These are phyloP conservation scores for Cinchona pubescens DNA, from an alignment of 257 asterid genomes.

Conservation along the genomic window DNA sequence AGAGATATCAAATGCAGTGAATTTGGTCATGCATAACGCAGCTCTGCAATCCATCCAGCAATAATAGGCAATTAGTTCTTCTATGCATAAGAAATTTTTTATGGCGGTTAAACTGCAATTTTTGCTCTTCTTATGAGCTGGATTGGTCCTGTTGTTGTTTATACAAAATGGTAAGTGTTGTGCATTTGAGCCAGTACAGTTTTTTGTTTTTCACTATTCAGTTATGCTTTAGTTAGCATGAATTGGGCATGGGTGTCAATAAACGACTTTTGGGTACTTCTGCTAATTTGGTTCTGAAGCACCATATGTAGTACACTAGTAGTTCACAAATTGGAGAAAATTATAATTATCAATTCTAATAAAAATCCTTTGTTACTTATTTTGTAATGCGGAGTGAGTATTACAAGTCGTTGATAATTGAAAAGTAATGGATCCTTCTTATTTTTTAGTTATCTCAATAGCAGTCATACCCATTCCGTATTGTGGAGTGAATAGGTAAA, in stretches of 20 bases:
- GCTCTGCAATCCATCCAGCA: not conserved
- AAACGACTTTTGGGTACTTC: not conserved
- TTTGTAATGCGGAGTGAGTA: too few relatives aligned
- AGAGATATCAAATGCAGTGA: not conserved
- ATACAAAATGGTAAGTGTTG: not conserved
- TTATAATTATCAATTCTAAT: too few relatives aligned
- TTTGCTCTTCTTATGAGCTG: not conserved
- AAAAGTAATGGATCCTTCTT: too few relatives aligned
- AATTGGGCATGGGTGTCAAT: not conserved
- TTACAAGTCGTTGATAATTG: too few relatives aligned
- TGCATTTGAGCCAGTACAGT: not conserved
- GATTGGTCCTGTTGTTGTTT: not conserved
- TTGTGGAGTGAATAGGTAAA: too few relatives aligned
- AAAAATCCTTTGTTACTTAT: too few relatives aligned
- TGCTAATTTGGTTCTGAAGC: not conserved
- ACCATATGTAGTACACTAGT: too few relatives aligned
- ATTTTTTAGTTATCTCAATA: too few relatives aligned
- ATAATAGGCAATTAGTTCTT: not conserved
- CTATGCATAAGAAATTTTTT: too few relatives aligned
- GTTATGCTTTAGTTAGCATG: not conserved
- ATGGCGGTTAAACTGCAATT: too few relatives aligned
- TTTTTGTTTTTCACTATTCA: not conserved
- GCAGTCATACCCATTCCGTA: too few relatives aligned
- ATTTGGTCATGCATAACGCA: not conserved
- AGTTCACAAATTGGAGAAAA: too few relatives aligned